Percentiles rank a stretch among this genome's conserved stretches.
These are phyloP conservation scores for Plantago coronopus DNA, from an alignment of 305 asterid species.

Conservation along the genomic window DNA sequence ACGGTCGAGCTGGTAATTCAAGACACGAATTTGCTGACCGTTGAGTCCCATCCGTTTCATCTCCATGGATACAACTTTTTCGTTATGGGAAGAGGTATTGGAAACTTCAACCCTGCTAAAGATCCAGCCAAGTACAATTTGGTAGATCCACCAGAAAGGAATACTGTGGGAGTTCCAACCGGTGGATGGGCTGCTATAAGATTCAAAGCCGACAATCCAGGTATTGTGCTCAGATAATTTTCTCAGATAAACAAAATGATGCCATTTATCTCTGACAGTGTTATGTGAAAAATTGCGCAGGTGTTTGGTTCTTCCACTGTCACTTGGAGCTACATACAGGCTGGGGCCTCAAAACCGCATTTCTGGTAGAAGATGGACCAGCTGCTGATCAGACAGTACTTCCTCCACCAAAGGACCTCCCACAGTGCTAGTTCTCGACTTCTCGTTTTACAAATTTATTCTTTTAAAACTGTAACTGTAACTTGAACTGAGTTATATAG, in stretches of 20 bases:
- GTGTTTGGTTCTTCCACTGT: slow-evolving; percentile 67
- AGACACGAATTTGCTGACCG: slow-evolving; percentile 32
- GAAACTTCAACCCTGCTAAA: slow-evolving; percentile 27
- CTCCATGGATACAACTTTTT: slow-evolving; percentile 39
- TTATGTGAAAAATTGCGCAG: slow-evolving; percentile 15
- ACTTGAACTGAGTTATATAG: background rate
- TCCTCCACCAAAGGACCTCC: slow-evolving; percentile 66
- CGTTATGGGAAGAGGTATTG: slow-evolving; percentile 30
- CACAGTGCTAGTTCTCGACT: slow-evolving; percentile 36
- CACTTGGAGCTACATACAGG: slow-evolving; percentile 64
- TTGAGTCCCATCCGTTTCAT: slow-evolving; percentile 36
- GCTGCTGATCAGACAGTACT: slow-evolving; percentile 32
- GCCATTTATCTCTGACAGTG: background rate
- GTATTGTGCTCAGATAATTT: slow-evolving; percentile 2
- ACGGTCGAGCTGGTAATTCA: slow-evolving; percentile 33
- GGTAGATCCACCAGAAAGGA: slow-evolving; percentile 37
- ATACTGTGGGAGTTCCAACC: slow-evolving; percentile 36
- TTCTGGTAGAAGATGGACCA: slow-evolving; percentile 55
- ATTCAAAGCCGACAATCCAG: slow-evolving; percentile 38
- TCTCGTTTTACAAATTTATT: background rate
- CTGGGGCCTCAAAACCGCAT: slow-evolving; percentile 60
- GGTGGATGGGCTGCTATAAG: slow-evolving; percentile 41
- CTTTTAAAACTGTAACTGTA: background rate
- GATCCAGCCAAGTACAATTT: slow-evolving; percentile 32
- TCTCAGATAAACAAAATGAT: background rate